Evolutionary conservation across 1,284 basidiomycete species (phyloP).

Genomic region (Sporisorium sorghi): DNA sequence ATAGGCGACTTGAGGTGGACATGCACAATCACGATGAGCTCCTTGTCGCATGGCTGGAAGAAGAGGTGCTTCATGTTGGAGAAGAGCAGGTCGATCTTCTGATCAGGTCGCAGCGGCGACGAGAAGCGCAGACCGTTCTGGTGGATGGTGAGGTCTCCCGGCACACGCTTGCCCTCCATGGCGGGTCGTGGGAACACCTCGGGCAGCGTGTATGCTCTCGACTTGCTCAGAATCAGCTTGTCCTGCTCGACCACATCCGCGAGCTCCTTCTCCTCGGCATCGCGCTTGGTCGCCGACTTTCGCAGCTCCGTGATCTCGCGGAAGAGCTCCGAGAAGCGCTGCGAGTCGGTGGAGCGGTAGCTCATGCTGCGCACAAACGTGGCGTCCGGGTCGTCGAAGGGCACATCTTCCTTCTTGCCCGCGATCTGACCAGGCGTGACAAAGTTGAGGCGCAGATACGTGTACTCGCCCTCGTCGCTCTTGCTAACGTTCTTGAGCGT

Average conservation of each 20-base stretch:
- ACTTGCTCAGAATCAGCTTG: constrained; percentile 83
- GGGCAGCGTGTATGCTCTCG: constrained; percentile 73
- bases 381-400: constrained; percentile 96
- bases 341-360: constrained; percentile 88
- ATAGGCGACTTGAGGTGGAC: constrained; percentile 94
- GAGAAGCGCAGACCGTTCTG: constrained; percentile 95
- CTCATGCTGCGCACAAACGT: constrained; percentile 96
- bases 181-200: constrained; percentile 95
- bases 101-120: constrained; percentile 74
- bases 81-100: constrained; percentile 77
- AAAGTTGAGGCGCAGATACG: constrained; percentile 96
- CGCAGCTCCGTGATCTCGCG: constrained; percentile 95
- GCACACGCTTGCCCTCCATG: constrained; percentile 86
- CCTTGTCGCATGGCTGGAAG: constrained; percentile 98
- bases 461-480: constrained; percentile 94
- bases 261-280: constrained; percentile 97
- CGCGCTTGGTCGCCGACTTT: constrained; percentile 95
- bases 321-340: constrained; percentile 87
- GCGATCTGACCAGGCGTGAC: constrained; percentile 97
- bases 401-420: constrained; percentile 99
- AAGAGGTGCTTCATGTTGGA: constrained; percentile 98
- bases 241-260: constrained; percentile 98
- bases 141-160: constrained; percentile 97
- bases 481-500: constrained; percentile 98
- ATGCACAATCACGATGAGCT: constrained; percentile 93